Conservation (phyloP, 1,284 basidiomycete genomes). For the Ceratobasidium sp. region DNA sequence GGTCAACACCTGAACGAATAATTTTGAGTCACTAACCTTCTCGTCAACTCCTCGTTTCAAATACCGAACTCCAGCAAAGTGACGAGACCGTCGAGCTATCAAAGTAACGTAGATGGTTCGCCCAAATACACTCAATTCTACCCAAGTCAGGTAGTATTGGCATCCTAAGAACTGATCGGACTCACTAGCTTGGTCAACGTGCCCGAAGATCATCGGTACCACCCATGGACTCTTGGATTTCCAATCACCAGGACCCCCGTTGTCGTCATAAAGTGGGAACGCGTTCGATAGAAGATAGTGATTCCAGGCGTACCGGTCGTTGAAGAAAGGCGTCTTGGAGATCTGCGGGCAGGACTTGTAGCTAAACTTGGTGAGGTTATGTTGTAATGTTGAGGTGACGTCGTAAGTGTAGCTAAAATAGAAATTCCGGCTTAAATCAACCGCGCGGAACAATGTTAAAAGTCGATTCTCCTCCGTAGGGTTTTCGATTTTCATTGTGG, state of each 20-base stretch:
- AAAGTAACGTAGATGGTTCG: slow-evolving; percentile 93
- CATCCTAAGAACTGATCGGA: slow-evolving; percentile 49
- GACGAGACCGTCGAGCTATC: slow-evolving; percentile 93
- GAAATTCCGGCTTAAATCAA: slow-evolving; percentile 98
- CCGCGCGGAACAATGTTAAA: slow-evolving; percentile 81
- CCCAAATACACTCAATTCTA: slow-evolving; percentile 92
- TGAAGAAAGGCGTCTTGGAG: slow-evolving; percentile 63
- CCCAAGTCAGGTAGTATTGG: slow-evolving; percentile 7
- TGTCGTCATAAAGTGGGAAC: slow-evolving; percentile 57
- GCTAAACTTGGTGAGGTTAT: slow-evolving; percentile 79
- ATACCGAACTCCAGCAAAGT: slow-evolving; percentile 97
- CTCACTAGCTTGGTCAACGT: slow-evolving; percentile 98
- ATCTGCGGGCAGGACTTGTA: slow-evolving; percentile 29
- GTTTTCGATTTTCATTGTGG: slow-evolving; percentile 82
- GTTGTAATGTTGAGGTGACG: slow-evolving; percentile 93
- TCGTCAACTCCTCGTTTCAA: slow-evolving; percentile 95
- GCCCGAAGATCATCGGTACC: slow-evolving; percentile 93
- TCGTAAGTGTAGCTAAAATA: slow-evolving; percentile 99
- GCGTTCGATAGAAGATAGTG: slow-evolving; percentile 85
- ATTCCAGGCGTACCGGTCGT: slow-evolving; percentile 97
- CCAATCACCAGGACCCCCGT: slow-evolving; percentile 57
- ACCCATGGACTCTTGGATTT: slow-evolving; percentile 83
- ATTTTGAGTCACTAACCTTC: slow-evolving; percentile 64
- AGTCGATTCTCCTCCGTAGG: slow-evolving; percentile 83
- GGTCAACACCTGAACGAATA: neutral